These are phyloP conservation scores for Annona cherimola DNA, from an alignment of 164 flowering plant genomes.

Conservation along the genomic window DNA sequence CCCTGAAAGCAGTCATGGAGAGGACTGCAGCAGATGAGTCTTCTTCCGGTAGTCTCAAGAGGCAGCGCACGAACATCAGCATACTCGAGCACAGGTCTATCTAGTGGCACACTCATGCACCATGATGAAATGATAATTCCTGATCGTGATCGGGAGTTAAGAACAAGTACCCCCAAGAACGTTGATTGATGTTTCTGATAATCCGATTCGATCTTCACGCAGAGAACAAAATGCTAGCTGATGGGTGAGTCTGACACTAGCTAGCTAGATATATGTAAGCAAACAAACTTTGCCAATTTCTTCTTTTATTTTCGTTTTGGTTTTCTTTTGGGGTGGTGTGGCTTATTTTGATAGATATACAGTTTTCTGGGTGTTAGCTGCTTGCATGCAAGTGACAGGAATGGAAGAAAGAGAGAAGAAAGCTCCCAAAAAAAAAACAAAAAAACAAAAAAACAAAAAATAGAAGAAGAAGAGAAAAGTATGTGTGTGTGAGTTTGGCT, in stretches of 20 bases:
- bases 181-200: background rate
- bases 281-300: background rate
- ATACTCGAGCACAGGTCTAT: slow-evolving; percentile 51
- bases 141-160: background rate
- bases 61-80: slow-evolving; percentile 60
- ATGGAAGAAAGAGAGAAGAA: background rate
- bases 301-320: background rate
- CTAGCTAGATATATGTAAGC: background rate
- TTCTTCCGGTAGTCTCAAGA: slow-evolving; percentile 61
- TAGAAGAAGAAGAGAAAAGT: background rate
- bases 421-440: slow-evolving; percentile 1
- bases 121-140: background rate
- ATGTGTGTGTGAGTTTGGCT: slow-evolving; percentile 6
- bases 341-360: slow-evolving; percentile 7
- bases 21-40: slow-evolving; percentile 48
- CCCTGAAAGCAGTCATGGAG: slow-evolving; percentile 75
- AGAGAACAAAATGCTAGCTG: background rate
- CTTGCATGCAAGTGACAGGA: background rate
- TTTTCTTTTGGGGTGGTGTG: slow-evolving; percentile 5
- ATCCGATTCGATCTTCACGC: background rate
- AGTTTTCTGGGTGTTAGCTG: slow-evolving; percentile 1
- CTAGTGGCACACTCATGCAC: slow-evolving; percentile 8
- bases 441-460: background rate
- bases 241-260: background rate
- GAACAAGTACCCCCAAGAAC: background rate